Base-by-base conservation (phyloP, 129 eudicot genomes). In the Tagetes erecta region DNA sequence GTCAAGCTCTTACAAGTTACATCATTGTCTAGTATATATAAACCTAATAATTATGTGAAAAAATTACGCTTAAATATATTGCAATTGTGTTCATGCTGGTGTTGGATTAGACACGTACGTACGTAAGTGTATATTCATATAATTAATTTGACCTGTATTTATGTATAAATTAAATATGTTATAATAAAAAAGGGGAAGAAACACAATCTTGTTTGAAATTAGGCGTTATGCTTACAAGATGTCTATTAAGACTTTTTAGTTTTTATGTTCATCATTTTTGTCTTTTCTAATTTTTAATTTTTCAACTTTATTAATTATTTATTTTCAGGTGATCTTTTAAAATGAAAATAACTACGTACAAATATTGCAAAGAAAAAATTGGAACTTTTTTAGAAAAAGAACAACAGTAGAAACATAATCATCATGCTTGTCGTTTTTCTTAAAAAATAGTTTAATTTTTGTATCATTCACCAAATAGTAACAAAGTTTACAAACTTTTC, bases 21-120 rank as follows among this genome's bases (percentile, higher is more conserved):
- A 51, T 76, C 79, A 79, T 47, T 53, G 74, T 64, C 77, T 72
- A 52, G 62, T n/a, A 68, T 67, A 56, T n/a, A 68, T 67, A 56
- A 42, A 67, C 58, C 58, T 49, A 9, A 56, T 7, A 67, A 41
- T 13, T 76, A 64, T 36, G 66, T 33, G 55, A 27, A 4, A 75
- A 38, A 14, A 20, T 20, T 34, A 35, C 30, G 62, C 38, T 66
- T 40, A 46, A 65, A 13, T 76, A 66, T 42, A 33, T 65, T 42
- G 58, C 40, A 35, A 36, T 41, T 9, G 75, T 68, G 75, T 67
- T 68, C 75, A 76, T 68, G 80, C 49, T 56, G 69, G 75, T 68
- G 50, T 56, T 58, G 60, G 75, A 76, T 45, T 76, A 76, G 80
- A 56, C 68, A 33, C 3, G 3, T 67, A 33, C 3, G 3, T 34